Evolutionary conservation across 805 yeast species (phyloP).

Genomic region (Myxozyma nipponensis): DNA sequence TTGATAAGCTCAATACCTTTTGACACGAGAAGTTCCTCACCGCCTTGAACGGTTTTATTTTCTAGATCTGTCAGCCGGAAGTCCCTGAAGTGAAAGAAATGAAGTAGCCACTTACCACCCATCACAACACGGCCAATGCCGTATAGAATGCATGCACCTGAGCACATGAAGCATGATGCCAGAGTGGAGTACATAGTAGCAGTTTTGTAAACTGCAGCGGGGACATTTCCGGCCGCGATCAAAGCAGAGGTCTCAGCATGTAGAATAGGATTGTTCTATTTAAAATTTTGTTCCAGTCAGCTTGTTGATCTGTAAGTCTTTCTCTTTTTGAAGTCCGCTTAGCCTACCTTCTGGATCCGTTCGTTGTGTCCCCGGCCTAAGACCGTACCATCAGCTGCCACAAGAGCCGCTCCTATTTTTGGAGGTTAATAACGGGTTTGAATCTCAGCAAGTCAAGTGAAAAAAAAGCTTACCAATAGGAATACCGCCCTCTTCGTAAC

Average conservation of each 20-base stretch:
- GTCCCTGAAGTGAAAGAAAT: background rate
- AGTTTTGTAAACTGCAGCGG: slow-evolving; percentile 70
- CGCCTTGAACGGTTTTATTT: slow-evolving; percentile 76
- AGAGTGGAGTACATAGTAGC: slow-evolving; percentile 90
- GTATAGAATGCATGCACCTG: slow-evolving; percentile 87
- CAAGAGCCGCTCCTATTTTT: slow-evolving; percentile 58
- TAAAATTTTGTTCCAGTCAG: background rate
- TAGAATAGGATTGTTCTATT: slow-evolving; percentile 48
- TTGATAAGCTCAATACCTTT: slow-evolving; percentile 55
- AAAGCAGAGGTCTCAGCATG: slow-evolving; percentile 92
- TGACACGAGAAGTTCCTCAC: slow-evolving; percentile 64
- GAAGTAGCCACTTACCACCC: slow-evolving; percentile 43
- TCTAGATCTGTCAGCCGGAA: slow-evolving; percentile 41
- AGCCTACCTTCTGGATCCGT: slow-evolving; percentile 79
- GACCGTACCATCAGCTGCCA: slow-evolving; percentile 70
- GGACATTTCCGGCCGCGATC: slow-evolving; percentile 86
- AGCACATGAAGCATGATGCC: slow-evolving; percentile 93
- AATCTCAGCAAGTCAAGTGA: slow-evolving; percentile 27
- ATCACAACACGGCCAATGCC: slow-evolving; percentile 82
- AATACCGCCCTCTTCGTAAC: slow-evolving; percentile 80
- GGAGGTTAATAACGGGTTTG: background rate
- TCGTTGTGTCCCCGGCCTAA: slow-evolving; percentile 87
- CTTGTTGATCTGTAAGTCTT: background rate
- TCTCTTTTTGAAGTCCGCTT: background rate
- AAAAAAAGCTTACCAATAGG: slow-evolving; percentile 52